A percentile compares a stretch with the other conserved stretches of the same genome.
These are phyloP conservation scores for Trichoderma sp. DNA, from an alignment of 2,329 filamentous ascomycete genomes.

Conservation along the genomic window DNA sequence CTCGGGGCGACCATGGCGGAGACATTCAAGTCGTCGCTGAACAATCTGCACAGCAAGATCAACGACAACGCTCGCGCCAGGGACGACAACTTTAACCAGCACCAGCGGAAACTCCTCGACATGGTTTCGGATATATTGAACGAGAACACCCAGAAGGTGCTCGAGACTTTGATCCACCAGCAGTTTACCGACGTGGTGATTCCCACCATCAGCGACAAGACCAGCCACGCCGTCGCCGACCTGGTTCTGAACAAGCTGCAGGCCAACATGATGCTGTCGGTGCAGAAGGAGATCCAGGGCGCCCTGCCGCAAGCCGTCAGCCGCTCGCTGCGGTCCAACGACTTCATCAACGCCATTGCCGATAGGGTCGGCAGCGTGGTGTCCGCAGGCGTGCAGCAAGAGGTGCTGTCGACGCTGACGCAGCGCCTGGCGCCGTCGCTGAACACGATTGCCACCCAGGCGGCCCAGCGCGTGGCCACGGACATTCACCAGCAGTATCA, in stretches of 20 bases:
- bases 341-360: constrained; percentile 68
- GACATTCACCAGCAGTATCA: constrained; percentile 67
- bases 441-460: constrained; percentile 63
- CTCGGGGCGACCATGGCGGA: constrained; percentile 54
- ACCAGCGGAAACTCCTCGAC: constrained; percentile 58
- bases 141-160: constrained; percentile 68
- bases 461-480: constrained; percentile 66
- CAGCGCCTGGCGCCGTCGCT: constrained; percentile 68
- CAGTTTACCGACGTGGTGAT: constrained; percentile 76
- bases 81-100: constrained; percentile 55
- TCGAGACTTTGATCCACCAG: constrained; percentile 73
- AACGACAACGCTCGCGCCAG: constrained; percentile 64
- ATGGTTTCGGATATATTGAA: constrained; percentile 63
- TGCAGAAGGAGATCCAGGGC: constrained; percentile 74
- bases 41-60: constrained; percentile 63
- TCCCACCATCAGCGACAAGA: constrained; percentile 70
- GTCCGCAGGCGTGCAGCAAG: constrained; percentile 67
- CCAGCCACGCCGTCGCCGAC: constrained; percentile 69
- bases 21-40: constrained; percentile 59
- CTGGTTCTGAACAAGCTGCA: constrained; percentile 70
- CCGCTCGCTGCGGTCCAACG: constrained; percentile 65
- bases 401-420: constrained; percentile 63
- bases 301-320: constrained; percentile 65
- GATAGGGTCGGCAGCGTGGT: constrained; percentile 72
- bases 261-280: constrained; percentile 63